Base-by-base conservation (phyloP, 768 basidiomycete species). In the Boletus tylopilopsis region DNA sequence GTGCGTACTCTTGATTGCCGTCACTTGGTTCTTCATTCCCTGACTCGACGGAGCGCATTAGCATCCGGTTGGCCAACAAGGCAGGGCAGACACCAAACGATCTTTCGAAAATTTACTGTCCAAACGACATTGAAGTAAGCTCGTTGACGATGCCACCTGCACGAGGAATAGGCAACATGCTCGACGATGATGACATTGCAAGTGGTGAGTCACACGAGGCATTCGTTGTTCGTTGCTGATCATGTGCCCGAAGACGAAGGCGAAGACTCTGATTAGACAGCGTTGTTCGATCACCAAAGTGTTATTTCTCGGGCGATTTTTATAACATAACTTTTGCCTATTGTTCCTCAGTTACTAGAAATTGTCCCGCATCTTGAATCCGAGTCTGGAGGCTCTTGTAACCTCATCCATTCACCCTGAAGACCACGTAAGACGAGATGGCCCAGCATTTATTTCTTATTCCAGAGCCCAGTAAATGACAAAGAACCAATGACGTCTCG, bases 81-180 rank as follows among this genome's bases (percentile, higher is more conserved):
- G 62, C 62, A 0, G 32, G 60, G 21, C 64, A 67, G 30, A 64
- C 64, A 23, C 64, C 64, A 18, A 62, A 60, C 13, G 56, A 34
- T 11, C 54, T 65, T 11, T 49, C 58, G 5, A 39, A 41, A 8
- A 65, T 65, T 9, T 58, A 56, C 35, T 65, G 39, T 24, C 53
- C 54, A 24, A 15, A 40, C 1, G 64, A 65, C 47, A 49, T 19
- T 2, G 41, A 47, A 12, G 54, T 65, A 38, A 41, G 23, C 13
- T 53, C 54, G 12, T 47, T 62, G 49, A 59, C 62, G 34, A 54
- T 39, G 7, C 57, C 61, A 19, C 57, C 64, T 33, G 40, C 23
- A 13, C 57, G 62, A 37, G n/a, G 33, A 24, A 2, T 64, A 15
- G 1, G 3, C 10, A 42, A 27, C 2, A 34, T 66, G 9, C 16